phyloP scores from a whole-genome alignment of 2,329 filamentous ascomycete genomes.

The Cladorrhinum sp. region DNA sequence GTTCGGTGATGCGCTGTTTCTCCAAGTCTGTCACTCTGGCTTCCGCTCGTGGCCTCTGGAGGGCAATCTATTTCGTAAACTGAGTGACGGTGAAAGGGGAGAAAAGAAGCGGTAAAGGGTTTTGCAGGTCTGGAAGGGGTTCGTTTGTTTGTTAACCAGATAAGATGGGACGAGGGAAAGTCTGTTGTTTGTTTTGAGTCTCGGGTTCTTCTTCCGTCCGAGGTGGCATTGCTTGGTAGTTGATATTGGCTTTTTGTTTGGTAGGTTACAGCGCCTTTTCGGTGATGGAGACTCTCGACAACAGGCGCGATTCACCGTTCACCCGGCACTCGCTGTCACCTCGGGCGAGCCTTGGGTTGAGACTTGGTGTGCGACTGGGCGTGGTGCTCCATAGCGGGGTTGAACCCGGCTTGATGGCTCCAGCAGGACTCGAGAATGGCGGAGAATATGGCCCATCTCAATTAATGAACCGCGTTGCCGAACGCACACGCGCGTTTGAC shows the following conservation, averaged over 20 bases:
- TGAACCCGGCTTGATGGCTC: neutral
- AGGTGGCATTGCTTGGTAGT: neutral
- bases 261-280: neutral
- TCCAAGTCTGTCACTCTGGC: neutral
- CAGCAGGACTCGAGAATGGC: neutral
- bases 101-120: constrained; percentile 7
- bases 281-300: neutral
- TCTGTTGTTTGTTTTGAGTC: neutral
- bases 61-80: constrained; percentile 9
- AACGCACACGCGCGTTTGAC: constrained; percentile 1
- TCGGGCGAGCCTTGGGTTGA: neutral
- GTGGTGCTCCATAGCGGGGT: neutral
- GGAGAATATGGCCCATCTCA: neutral
- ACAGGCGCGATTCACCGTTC: neutral
- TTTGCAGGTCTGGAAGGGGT: neutral
- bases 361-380: neutral
- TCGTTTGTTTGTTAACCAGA: neutral
- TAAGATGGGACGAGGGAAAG: neutral
- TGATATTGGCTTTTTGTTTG: neutral
- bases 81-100: constrained; percentile 5
- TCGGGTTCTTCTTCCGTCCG: neutral
- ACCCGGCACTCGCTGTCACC: neutral
- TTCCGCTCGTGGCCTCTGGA: neutral
- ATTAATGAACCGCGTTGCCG: neutral
- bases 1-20: neutral